Evolutionary conservation across 805 yeast genomes (phyloP).

Genomic region (Candida orba): DNA sequence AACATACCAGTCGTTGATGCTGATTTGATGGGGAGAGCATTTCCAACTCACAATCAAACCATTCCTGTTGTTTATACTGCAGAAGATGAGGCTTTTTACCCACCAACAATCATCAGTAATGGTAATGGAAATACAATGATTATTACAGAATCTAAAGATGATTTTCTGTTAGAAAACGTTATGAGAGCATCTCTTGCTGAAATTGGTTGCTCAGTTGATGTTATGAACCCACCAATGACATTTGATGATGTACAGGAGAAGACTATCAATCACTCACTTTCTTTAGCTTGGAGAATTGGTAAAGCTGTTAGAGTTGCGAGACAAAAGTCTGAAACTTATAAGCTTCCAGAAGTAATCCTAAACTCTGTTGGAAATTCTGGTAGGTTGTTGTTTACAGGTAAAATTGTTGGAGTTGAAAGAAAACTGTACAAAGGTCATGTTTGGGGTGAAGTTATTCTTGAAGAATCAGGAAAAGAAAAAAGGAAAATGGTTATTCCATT

Average conservation of each 20-base stretch:
- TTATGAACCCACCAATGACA: conserved; percentile 26
- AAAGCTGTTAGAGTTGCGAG: conserved; percentile 33
- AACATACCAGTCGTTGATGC: conserved; percentile 30
- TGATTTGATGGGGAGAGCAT: conserved; percentile 31
- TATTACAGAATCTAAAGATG: conserved; percentile 27
- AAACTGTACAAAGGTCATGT: conserved; percentile 36
- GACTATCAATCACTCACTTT: conserved; percentile 27
- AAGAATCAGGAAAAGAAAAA: conserved; percentile 9
- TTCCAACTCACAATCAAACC: conserved; percentile 28
- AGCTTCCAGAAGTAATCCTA: conserved; percentile 29
- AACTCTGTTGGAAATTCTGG: conserved; percentile 33
- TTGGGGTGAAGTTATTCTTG: conserved; percentile 37
- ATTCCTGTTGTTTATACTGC: conserved; percentile 19
- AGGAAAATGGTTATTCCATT: conserved; percentile 32
- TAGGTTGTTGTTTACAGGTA: conserved; percentile 32
- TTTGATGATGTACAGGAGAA: conserved; percentile 21
- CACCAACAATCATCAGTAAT: conserved; percentile 27
- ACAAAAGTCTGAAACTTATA: conserved; percentile 30
- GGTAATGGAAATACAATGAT: conserved; percentile 34
- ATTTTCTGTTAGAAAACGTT: conserved; percentile 27
- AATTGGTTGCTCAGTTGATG: conserved; percentile 34
- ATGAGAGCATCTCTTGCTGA: conserved; percentile 37
- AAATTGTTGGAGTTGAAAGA: conserved; percentile 36
- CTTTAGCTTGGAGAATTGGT: conserved; percentile 42
- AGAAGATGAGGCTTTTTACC: conserved; percentile 16